phyloP scores from a whole-genome alignment of 2,329 filamentous ascomycete species.

The Aspergillus quadrilineatus region DNA sequence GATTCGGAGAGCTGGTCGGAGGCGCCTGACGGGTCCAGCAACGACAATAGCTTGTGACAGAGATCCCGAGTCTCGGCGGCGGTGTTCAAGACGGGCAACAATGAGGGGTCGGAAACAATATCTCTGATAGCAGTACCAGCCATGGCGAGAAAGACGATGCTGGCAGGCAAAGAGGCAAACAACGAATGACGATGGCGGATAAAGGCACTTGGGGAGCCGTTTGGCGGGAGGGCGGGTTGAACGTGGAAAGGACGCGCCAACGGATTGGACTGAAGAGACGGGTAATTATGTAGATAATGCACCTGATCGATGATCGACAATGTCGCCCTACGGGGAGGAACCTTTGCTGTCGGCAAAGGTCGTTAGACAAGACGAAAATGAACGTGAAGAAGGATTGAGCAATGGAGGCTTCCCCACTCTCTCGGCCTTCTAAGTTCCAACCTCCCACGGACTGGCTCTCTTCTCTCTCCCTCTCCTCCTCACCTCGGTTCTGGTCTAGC shows the following conservation, averaged over 20 bases:
- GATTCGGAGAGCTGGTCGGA: constrained; percentile 8
- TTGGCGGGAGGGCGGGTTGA: constrained; percentile 13
- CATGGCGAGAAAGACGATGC: constrained; percentile 11
- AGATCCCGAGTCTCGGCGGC: constrained; percentile 73
- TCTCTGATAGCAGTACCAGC: constrained; percentile 54
- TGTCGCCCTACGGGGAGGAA: background rate
- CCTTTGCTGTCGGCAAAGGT: background rate
- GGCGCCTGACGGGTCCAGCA: constrained; percentile 54
- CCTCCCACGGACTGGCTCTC: background rate
- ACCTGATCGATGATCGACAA: background rate
- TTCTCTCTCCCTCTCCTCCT: constrained; percentile 1
- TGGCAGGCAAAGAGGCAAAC: constrained; percentile 7
- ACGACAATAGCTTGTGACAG: constrained; percentile 58
- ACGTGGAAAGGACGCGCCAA: constrained; percentile 11
- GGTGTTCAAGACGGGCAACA: constrained; percentile 67
- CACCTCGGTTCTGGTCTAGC: constrained; percentile 2
- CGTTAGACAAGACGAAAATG: background rate
- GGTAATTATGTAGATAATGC: background rate
- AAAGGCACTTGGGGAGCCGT: constrained; percentile 13
- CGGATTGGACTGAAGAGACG: constrained; percentile 7
- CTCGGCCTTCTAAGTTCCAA: background rate
- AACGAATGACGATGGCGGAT: constrained; percentile 16
- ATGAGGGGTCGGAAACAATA: constrained; percentile 63
- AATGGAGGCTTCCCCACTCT: constrained; percentile 8
- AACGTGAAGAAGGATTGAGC: constrained; percentile 4